A percentile compares a stretch with the other conserved stretches of the same genome.
phyloP scores from a whole-genome alignment of 352 stramenopile genomes.

The Globisporangium paddicum region DNA sequence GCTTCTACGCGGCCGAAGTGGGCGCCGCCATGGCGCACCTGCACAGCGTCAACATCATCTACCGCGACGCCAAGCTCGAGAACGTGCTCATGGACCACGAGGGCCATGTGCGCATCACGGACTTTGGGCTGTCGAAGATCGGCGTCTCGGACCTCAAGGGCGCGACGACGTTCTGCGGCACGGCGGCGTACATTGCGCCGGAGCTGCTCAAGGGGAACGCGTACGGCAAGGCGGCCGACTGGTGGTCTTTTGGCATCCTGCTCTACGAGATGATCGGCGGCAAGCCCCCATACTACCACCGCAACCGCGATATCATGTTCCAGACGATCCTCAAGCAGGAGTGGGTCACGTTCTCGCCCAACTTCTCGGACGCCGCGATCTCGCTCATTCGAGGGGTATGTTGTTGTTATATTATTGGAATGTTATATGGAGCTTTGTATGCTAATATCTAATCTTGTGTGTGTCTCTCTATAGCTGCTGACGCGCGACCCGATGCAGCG shows the following conservation, averaged over 20 bases:
- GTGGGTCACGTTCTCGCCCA: slow-evolving; percentile 94
- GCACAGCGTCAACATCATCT: slow-evolving; percentile 95
- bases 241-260: slow-evolving; percentile 94
- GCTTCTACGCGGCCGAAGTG: slow-evolving; percentile 96
- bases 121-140: slow-evolving; percentile 94
- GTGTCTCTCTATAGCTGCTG: slow-evolving; percentile 81
- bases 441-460: not conserved
- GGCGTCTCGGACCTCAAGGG: slow-evolving; percentile 82
- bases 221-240: slow-evolving; percentile 92
- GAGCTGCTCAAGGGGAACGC: slow-evolving; percentile 87
- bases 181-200: slow-evolving; percentile 91
- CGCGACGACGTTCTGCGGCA: slow-evolving; percentile 92
- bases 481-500: slow-evolving; percentile 94
- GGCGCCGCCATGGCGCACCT: slow-evolving; percentile 86
- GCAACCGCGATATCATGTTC: slow-evolving; percentile 91
- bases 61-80: slow-evolving; percentile 94
- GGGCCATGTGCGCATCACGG: slow-evolving; percentile 92
- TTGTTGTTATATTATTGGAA: slow-evolving; percentile 12
- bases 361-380: slow-evolving; percentile 87
- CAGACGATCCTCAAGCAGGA: slow-evolving; percentile 90
- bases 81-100: slow-evolving; percentile 95
- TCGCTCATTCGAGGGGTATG: slow-evolving; percentile 91
- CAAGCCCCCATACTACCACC: slow-evolving; percentile 88
- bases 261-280: slow-evolving; percentile 96
- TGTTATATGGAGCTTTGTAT: not conserved